Conservation (phyloP, 148 eudicot species). For the Fagopyrum tataricum region DNA sequence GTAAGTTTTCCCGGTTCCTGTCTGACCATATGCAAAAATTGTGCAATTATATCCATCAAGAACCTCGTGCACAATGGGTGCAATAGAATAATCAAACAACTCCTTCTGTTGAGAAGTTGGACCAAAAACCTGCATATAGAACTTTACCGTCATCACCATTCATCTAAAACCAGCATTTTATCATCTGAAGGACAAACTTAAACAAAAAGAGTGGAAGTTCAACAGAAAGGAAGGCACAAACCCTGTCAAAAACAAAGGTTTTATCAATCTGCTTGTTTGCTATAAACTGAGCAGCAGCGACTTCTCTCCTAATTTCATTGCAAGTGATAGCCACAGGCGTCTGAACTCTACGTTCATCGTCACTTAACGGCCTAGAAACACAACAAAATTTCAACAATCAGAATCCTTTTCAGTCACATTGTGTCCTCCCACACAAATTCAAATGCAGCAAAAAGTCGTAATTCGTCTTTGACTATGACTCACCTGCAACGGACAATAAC, state of each 20-base stretch:
- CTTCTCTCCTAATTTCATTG: conserved; percentile 82
- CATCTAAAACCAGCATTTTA: background rate
- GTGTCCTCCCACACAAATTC: background rate
- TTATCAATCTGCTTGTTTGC: conserved; percentile 97
- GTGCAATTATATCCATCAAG: conserved; percentile 99
- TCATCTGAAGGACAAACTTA: background rate
- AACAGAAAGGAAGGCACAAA: conserved; percentile 20
- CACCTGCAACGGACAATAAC: conserved; percentile 97
- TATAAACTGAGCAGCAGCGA: conserved; percentile 76
- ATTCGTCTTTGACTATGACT: conserved; percentile 16
- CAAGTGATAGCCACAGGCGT: conserved; percentile 81
- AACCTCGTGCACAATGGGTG: conserved; percentile 87
- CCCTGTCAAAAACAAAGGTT: conserved; percentile 87
- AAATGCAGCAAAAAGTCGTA: background rate
- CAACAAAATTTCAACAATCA: conserved; percentile 11
- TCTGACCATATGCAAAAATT: conserved; percentile 97
- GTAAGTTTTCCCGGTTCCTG: conserved; percentile 98
- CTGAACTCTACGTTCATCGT: conserved; percentile 67
- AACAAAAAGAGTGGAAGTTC: background rate
- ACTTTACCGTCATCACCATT: conserved; percentile 9
- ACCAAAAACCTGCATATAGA: conserved; percentile 70
- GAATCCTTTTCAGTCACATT: background rate
- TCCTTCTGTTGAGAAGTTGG: conserved; percentile 85
- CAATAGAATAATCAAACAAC: conserved; percentile 75
- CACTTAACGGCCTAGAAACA: conserved; percentile 67